Evolutionary conservation across 345 rosid species (phyloP), one percentile per base, ranked within the genome.

Genomic region (Populus davidiana): DNA sequence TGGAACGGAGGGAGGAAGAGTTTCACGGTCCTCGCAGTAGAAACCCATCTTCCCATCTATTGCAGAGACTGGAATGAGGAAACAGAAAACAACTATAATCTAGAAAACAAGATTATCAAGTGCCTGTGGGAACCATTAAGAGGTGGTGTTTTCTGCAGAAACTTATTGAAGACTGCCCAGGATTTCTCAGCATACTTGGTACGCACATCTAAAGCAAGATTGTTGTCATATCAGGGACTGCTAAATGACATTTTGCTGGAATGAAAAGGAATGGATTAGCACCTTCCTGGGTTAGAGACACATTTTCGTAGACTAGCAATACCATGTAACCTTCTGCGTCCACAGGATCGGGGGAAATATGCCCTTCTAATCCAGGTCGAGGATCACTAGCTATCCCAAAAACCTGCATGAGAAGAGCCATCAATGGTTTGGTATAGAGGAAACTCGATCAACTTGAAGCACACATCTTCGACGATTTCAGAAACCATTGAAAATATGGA

Each of bases 221-320:
- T 49, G 35, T 62, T 23, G 63, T 44, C 77, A 72, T 54, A 61
- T 25, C 47, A 59, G 47, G 27, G 67, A 44, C 18, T 38, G 31
- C n/a, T 39, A 72, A 59, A 41, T 67, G 64, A 50, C n/a, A 67
- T 35, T 25, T 29, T 33, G 36, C n/a, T 25, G 36, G 72, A 69
- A 78, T 18, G 74, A 18, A 73, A 11, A 76, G 20, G 67, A 49
- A 36, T 25, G 17, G 47, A 56, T 12, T 33, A 56, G 21, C 80
- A 93, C 98, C 98, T 92, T 96, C 99, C 68, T 94, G 96, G 54
- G 93, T 87, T 73, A 93, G 86, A 79, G 99, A 94, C n/a, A 89
- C 97, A 81, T 94, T 93, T 85, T 92, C 91, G 90, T 92, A 93
- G 56, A 79, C 82, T 83, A 96, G 79, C 98, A 96, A 93, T 73